Percentiles rank a stretch among this genome's conserved stretches.
Conservation (phyloP, 352 stramenopile species). For the Phytophthora ohioensis region DNA sequence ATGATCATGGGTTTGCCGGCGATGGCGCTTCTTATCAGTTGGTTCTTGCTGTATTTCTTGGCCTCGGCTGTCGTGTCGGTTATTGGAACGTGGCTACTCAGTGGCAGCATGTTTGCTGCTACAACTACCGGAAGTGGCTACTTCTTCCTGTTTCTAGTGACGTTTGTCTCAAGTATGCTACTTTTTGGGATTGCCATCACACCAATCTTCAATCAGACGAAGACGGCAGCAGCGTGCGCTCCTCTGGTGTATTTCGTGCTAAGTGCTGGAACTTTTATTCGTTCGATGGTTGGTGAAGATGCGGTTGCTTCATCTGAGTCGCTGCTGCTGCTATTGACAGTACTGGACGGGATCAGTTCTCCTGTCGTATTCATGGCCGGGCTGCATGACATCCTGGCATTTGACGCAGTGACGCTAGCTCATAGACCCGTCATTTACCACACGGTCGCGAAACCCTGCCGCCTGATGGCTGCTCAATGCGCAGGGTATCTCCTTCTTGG, state of each 20-base stretch:
- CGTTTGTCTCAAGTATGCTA: conserved; percentile 71
- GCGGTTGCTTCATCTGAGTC: conserved; percentile 46
- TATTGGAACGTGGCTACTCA: conserved; percentile 67
- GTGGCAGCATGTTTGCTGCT: conserved; percentile 67
- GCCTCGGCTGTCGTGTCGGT: conserved; percentile 58
- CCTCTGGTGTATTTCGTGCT: conserved; percentile 75
- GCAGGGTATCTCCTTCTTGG: conserved; percentile 90
- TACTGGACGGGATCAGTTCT: conserved; percentile 68
- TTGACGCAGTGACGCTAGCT: conserved; percentile 52
- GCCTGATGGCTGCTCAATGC: conserved; percentile 85
- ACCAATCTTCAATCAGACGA: conserved; percentile 75
- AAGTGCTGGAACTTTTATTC: conserved; percentile 61
- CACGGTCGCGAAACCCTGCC: conserved; percentile 52
- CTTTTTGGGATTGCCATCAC: conserved; percentile 78
- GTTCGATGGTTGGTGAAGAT: conserved; percentile 61
- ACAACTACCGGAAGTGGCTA: conserved; percentile 46
- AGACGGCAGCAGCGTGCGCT: conserved; percentile 70
- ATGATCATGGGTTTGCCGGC: conserved; percentile 89
- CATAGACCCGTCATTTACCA: conserved; percentile 58
- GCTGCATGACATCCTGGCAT: conserved; percentile 56
- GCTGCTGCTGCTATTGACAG: conserved; percentile 37
- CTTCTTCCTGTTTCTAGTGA: conserved; percentile 71
- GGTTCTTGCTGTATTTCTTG: conserved; percentile 85
- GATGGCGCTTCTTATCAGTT: conserved; percentile 78
- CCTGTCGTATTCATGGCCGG: conserved; percentile 78